These are phyloP conservation scores for Wallacemonas sp. DNA, from an alignment of 208 protist species.

Conservation along the genomic window DNA sequence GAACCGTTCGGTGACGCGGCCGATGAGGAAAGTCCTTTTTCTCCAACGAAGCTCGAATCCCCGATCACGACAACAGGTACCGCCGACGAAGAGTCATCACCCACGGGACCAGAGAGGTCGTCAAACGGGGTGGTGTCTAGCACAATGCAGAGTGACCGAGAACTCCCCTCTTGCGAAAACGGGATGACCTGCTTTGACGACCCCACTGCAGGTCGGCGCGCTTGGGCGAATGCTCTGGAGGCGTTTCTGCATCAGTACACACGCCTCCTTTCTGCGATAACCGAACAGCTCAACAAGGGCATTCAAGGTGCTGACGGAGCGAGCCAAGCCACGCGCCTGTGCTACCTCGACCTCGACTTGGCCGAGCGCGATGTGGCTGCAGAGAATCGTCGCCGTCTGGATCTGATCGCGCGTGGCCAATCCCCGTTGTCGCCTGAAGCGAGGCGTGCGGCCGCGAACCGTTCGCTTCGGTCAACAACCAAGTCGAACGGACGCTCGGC, in stretches of 20 bases:
- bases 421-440: constrained; percentile 51
- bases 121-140: too few species aligned
- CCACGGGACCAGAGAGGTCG: too few species aligned
- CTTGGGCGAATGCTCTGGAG: constrained; percentile 13
- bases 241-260: constrained; percentile 49
- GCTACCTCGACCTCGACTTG: constrained; percentile 72
- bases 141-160: too few species aligned
- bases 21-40: not conserved
- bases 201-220: not conserved
- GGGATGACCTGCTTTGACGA: too few species aligned
- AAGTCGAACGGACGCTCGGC: constrained; percentile 25
- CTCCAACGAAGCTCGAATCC: not conserved
- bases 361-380: constrained; percentile 34
- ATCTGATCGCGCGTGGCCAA: constrained; percentile 35
- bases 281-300: constrained; percentile 70
- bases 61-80: not conserved
- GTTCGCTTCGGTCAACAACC: constrained; percentile 29
- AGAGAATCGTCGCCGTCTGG: constrained; percentile 67
- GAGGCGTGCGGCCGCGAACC: constrained; percentile 24
- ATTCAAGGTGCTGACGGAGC: constrained; percentile 19
- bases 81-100: not conserved
- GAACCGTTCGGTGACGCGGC: not conserved
- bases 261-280: constrained; percentile 54
- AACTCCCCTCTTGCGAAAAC: too few species aligned
- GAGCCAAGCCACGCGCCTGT: constrained; percentile 27